These are phyloP conservation scores for Halophytophthora batemanensis DNA, from an alignment of 352 stramenopile species.

Conservation along the genomic window DNA sequence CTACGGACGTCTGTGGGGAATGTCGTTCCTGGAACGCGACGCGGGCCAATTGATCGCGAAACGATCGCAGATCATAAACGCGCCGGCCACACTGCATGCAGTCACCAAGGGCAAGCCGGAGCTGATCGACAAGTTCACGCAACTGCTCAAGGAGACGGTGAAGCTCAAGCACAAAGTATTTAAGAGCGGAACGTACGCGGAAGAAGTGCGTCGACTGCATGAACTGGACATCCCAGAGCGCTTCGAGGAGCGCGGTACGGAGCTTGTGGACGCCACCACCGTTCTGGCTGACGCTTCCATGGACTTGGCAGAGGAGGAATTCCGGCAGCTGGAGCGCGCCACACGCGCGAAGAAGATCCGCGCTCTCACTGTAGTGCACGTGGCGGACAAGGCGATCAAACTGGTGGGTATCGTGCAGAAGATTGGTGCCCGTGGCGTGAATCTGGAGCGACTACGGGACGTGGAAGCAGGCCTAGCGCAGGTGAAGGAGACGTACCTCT, in stretches of 20 bases:
- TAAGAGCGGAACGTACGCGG: constrained; percentile 62
- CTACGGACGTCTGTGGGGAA: constrained; percentile 71
- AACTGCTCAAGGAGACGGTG: constrained; percentile 82
- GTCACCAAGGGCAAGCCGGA: constrained; percentile 77
- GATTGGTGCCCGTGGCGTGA: constrained; percentile 57
- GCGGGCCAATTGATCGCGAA: constrained; percentile 75
- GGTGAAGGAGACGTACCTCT: constrained; percentile 61
- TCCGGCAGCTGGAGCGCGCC: constrained; percentile 54
- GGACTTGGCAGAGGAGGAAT: constrained; percentile 79
- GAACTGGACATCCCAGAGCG: constrained; percentile 63
- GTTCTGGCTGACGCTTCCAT: constrained; percentile 64
- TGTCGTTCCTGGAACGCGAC: constrained; percentile 80
- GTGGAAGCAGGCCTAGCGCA: constrained; percentile 41
- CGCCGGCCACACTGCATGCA: constrained; percentile 55
- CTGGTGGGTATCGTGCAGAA: constrained; percentile 86
- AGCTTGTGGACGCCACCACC: constrained; percentile 60
- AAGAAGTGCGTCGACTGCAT: constrained; percentile 52
- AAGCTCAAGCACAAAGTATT: constrained; percentile 90
- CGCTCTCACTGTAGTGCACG: constrained; percentile 60
- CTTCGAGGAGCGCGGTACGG: constrained; percentile 62
- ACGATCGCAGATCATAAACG: constrained; percentile 65
- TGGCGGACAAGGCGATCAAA: constrained; percentile 70
- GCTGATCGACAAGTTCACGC: constrained; percentile 84
- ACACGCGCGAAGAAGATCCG: constrained; percentile 82
- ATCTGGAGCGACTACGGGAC: constrained; percentile 37